These are phyloP conservation scores for Coniella lustricola DNA, from an alignment of 2,329 filamentous ascomycete species.

Conservation along the genomic window DNA sequence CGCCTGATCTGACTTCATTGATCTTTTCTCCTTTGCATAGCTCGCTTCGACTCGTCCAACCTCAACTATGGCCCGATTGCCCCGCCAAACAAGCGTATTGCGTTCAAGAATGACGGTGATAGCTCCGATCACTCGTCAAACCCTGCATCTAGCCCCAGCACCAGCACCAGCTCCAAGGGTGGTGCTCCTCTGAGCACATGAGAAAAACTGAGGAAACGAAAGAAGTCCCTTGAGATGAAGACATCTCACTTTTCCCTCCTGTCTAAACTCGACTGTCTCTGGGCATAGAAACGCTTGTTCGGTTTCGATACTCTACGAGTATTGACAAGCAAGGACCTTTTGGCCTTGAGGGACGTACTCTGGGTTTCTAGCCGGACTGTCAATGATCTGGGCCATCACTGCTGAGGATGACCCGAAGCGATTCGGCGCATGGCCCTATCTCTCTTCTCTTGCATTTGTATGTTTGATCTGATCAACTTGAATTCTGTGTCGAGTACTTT, in stretches of 20 bases:
- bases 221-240: not conserved
- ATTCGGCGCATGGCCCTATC: not conserved
- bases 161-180: not conserved
- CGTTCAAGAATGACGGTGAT: not conserved
- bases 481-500: not conserved
- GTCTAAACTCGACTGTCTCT: no score
- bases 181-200: not conserved
- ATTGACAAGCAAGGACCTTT: no score
- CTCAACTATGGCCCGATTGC: slow-evolving; percentile 10
- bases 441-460: not conserved
- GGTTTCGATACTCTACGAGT: no score
- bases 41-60: not conserved
- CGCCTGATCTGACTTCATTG: not conserved
- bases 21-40: not conserved
- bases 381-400: no score
- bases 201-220: not conserved
- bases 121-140: not conserved
- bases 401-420: no score
- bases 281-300: no score
- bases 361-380: no score
- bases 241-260: no score
- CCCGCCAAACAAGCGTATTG: slow-evolving; percentile 1
- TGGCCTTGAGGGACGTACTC: no score
- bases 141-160: not conserved
- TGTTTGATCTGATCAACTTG: not conserved